Evolutionary conservation across 768 basidiomycete species (phyloP).

Genomic region (Phanerodontia chrysosporium): DNA sequence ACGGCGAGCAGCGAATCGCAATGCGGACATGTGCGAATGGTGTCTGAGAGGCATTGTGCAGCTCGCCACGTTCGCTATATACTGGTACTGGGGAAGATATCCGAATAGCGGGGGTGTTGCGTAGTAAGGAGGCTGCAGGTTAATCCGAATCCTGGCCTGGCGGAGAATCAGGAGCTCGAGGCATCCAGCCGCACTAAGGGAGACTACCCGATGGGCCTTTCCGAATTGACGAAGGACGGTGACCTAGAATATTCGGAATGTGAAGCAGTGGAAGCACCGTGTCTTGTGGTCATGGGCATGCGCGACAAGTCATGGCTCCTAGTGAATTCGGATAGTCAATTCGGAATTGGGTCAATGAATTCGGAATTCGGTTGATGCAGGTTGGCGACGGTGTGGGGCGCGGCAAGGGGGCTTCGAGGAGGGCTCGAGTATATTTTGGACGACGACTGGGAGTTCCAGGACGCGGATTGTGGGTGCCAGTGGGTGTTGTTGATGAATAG

Average conservation of each 20-base stretch:
- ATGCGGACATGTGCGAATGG: not conserved
- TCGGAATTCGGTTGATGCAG: constrained; percentile 5
- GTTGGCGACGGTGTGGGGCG: not conserved
- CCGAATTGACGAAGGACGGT: not conserved
- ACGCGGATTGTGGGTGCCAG: constrained; percentile 3
- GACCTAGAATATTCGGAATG: not conserved
- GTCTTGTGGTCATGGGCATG: not conserved
- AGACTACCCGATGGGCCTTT: constrained; percentile 1
- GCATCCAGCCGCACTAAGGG: not conserved
- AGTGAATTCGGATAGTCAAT: constrained; percentile 2
- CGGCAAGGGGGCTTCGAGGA: not conserved
- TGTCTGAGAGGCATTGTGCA: not conserved
- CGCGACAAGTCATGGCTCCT: not conserved
- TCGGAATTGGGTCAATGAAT: constrained; percentile 7
- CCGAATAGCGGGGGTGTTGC: not conserved
- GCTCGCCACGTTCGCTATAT: not conserved
- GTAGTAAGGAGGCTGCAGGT: not conserved
- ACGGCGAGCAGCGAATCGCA: not conserved
- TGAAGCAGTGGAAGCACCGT: not conserved
- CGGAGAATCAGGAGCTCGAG: not conserved
- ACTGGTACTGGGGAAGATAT: not conserved
- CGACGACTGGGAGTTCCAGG: not conserved
- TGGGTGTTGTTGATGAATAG: constrained; percentile 1
- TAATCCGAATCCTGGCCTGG: not conserved
- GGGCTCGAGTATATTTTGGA: not conserved